Evolutionary conservation across 495 filamentous ascomycete species (phyloP).

Genomic region (Tuber calosporum): DNA sequence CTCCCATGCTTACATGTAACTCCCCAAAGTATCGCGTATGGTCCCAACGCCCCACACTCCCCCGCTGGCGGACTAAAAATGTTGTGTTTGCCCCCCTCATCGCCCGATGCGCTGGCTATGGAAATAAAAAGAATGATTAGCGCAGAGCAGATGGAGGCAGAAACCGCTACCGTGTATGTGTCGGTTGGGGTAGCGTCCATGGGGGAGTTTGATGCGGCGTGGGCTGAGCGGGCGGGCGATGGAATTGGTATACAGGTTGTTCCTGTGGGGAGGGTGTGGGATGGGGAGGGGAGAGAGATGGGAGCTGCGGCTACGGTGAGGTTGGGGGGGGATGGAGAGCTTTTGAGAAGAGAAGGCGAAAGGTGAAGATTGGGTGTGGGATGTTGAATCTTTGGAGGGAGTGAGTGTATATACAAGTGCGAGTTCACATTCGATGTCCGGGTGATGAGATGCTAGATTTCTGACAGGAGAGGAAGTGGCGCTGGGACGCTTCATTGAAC

Average conservation of each 20-base stretch:
- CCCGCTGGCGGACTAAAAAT: constrained; percentile 11
- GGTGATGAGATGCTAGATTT: background rate
- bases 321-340: constrained; percentile 9
- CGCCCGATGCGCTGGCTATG: background rate
- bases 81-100: constrained; percentile 13
- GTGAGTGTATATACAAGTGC: background rate
- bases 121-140: constrained; percentile 7
- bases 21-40: background rate
- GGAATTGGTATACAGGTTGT: constrained; percentile 18
- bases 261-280: constrained; percentile 26
- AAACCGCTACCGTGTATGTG: constrained; percentile 12
- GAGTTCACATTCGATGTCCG: background rate
- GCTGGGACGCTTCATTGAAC: background rate
- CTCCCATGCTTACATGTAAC: background rate
- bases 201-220: constrained; percentile 15
- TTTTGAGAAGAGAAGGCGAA: background rate
- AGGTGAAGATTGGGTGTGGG: background rate
- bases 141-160: constrained; percentile 15
- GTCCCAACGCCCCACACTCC: background rate
- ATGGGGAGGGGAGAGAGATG: constrained; percentile 19
- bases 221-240: background rate
- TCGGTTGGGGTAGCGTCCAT: constrained; percentile 13
- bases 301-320: constrained; percentile 18
- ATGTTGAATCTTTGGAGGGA: background rate
- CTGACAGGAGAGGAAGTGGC: background rate